Evolutionary conservation across 345 rosid genomes (phyloP).

Genomic region (Salix arbutifolia): DNA sequence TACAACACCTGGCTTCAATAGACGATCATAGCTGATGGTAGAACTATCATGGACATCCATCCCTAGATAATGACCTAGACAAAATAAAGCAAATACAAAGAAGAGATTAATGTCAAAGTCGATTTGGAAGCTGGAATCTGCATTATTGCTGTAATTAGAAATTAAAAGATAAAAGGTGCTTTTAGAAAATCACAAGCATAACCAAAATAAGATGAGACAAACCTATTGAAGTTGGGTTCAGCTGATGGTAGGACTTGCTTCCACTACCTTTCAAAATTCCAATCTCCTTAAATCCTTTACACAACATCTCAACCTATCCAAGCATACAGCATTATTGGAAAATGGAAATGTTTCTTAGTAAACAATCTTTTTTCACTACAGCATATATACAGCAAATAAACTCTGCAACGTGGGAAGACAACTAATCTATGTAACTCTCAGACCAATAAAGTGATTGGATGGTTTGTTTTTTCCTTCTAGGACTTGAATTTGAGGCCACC

Average conservation of each 20-base stretch:
- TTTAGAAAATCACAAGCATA: neutral
- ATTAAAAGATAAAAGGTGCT: neutral
- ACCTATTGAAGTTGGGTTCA: constrained; percentile 98
- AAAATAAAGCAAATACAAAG: constrained; percentile 11
- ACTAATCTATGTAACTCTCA: neutral
- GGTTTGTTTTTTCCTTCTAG: neutral
- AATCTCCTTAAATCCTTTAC: constrained; percentile 70
- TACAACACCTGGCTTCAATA: constrained; percentile 90
- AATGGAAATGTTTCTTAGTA: constrained; percentile 4
- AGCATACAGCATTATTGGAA: constrained; percentile 17
- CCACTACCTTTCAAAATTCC: constrained; percentile 56
- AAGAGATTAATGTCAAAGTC: neutral
- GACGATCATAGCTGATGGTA: constrained; percentile 57
- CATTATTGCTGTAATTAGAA: neutral
- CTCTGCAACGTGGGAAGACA: neutral
- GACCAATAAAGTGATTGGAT: neutral
- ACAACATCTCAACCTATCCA: constrained; percentile 61
- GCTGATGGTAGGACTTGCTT: constrained; percentile 45
- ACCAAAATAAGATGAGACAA: constrained; percentile 11
- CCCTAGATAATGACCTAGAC: constrained; percentile 91
- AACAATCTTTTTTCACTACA: neutral
- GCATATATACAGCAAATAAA: neutral
- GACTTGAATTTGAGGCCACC: neutral
- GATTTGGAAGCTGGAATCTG: neutral
- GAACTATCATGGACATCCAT: constrained; percentile 98